phyloP scores from a whole-genome alignment of 352 stramenopile genomes.

The Pythium plurisporium region DNA sequence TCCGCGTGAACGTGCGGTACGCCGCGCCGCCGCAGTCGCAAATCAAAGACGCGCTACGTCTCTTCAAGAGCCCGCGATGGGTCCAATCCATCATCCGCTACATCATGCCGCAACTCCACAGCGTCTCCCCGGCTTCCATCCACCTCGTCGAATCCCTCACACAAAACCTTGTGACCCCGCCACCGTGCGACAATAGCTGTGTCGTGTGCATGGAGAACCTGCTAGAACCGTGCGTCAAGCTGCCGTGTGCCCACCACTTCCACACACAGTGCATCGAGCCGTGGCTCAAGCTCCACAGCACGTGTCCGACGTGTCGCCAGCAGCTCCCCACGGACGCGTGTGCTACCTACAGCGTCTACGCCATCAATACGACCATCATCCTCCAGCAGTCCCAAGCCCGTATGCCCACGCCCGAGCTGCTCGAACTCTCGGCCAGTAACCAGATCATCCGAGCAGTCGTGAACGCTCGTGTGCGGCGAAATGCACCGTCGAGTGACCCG shows the following conservation, averaged over 20 bases:
- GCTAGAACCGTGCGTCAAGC: conserved; percentile 43
- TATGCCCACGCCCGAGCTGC: conserved; percentile 67
- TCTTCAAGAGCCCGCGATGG: conserved; percentile 88
- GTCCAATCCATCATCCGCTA: conserved; percentile 89
- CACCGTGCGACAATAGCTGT: conserved; percentile 29
- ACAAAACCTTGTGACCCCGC: conserved; percentile 26
- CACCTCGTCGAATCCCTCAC: conserved; percentile 62
- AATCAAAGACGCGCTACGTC: conserved; percentile 80
- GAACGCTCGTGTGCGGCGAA: conserved; percentile 74
- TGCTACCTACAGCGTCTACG: conserved; percentile 87
- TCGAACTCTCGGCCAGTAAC: conserved; percentile 79
- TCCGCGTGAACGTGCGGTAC: conserved; percentile 87
- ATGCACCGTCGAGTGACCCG: conserved; percentile 24
- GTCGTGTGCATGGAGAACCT: conserved; percentile 85
- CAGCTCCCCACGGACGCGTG: conserved; percentile 76
- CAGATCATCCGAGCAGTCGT: conserved; percentile 85
- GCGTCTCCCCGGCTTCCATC: conserved; percentile 65
- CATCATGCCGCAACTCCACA: conserved; percentile 87
- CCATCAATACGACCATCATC: conserved; percentile 89
- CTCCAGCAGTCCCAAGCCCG: conserved; percentile 78
- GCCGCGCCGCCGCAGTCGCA: conserved; percentile 77
- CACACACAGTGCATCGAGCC: conserved; percentile 76
- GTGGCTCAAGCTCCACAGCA: conserved; percentile 85
- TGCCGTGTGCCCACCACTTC: conserved; percentile 81
- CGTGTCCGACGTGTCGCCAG: conserved; percentile 76